A percentile compares a stretch with the other conserved stretches of the same genome.
These are phyloP conservation scores for Cyberlindnera meyerae DNA, from an alignment of 805 yeast species.

Conservation along the genomic window DNA sequence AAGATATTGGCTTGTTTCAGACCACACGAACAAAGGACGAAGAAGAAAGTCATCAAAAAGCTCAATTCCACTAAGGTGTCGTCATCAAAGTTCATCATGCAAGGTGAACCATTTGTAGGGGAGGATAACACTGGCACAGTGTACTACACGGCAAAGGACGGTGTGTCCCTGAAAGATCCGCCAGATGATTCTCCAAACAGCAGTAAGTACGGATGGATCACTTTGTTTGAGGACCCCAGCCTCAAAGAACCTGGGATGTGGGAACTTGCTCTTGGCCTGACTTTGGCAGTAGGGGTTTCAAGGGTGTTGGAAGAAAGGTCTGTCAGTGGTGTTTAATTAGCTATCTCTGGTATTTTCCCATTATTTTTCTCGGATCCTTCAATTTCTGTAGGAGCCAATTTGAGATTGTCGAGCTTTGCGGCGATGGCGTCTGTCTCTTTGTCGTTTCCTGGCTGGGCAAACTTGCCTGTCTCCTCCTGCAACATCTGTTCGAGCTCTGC, in stretches of 20 bases:
- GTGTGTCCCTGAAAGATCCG: slow-evolving; percentile 42
- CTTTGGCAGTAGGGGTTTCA: slow-evolving; percentile 47
- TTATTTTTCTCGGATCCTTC: slow-evolving; percentile 1
- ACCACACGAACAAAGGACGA: slow-evolving; percentile 31
- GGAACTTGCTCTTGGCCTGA: slow-evolving; percentile 49
- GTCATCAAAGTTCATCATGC: slow-evolving; percentile 1
- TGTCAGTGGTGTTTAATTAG: too few species aligned
- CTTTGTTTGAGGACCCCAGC: slow-evolving; percentile 45
- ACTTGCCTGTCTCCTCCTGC: slow-evolving; percentile 12
- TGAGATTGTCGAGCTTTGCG: slow-evolving; percentile 23
- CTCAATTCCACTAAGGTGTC: slow-evolving; percentile 6
- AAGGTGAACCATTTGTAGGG: slow-evolving; percentile 3
- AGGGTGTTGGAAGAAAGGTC: slow-evolving; percentile 24
- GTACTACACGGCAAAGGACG: slow-evolving; percentile 45
- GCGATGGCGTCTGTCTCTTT: slow-evolving; percentile 15
- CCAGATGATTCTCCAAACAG: slow-evolving; percentile 59
- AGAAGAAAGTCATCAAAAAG: slow-evolving; percentile 35
- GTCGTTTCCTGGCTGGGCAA: not conserved
- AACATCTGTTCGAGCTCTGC: slow-evolving; percentile 35
- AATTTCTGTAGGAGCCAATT: slow-evolving; percentile 18
- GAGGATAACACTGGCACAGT: slow-evolving; percentile 7
- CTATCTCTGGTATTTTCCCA: too few species aligned
- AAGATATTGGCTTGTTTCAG: slow-evolving; percentile 33
- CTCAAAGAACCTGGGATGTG: slow-evolving; percentile 41
- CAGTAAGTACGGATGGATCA: slow-evolving; percentile 60